Evolutionary conservation across 163 green algal species (phyloP).

Genomic region (Scenedesmus sp.): DNA sequence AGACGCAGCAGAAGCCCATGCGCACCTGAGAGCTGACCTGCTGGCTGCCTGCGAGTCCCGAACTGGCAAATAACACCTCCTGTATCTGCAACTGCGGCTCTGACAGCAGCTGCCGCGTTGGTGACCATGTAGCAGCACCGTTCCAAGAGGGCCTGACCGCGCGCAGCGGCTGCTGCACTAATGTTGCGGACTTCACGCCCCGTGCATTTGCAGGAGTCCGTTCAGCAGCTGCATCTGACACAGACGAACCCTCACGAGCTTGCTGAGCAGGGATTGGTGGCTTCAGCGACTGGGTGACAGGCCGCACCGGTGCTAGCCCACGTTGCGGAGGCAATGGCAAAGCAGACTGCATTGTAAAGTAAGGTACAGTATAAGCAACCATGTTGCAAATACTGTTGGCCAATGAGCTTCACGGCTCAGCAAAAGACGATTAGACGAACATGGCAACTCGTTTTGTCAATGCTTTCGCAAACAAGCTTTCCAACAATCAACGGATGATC

Average conservation of each 20-base stretch:
- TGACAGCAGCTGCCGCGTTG: background rate
- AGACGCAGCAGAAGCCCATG: background rate
- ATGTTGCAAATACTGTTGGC: background rate
- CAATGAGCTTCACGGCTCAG: background rate
- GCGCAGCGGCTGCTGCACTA: background rate
- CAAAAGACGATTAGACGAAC: background rate
- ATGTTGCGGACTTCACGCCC: background rate
- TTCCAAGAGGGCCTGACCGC: background rate
- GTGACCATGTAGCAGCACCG: background rate
- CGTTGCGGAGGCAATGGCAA: background rate
- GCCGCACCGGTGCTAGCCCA: background rate
- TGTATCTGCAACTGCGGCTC: conserved; percentile 13
- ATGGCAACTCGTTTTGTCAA: background rate
- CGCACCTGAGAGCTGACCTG: background rate
- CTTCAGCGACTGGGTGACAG: conserved; percentile 7
- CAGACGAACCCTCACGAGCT: background rate
- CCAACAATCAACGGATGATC: background rate
- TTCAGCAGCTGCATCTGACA: background rate
- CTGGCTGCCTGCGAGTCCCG: background rate
- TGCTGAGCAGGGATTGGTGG: background rate
- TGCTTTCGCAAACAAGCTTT: background rate
- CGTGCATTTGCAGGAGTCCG: background rate
- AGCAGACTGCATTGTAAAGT: background rate
- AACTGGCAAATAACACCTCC: background rate
- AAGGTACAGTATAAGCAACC: background rate